These are phyloP conservation scores for Cucumis hystrix DNA, from an alignment of 306 rosid species.

Conservation along the genomic window DNA sequence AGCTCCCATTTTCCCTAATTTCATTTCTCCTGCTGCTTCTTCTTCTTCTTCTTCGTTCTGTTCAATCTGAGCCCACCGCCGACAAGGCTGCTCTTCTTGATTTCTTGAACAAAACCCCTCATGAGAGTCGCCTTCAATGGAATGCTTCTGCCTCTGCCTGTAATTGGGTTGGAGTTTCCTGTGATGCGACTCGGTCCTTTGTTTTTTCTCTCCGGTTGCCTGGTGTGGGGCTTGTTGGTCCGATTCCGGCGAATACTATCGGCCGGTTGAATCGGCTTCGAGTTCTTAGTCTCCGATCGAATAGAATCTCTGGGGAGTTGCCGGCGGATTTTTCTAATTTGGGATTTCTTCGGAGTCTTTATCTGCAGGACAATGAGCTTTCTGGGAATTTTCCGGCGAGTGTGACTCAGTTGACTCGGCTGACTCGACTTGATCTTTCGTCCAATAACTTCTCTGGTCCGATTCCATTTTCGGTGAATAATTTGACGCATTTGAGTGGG, in stretches of 20 bases:
- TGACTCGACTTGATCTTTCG: slow-evolving; percentile 66
- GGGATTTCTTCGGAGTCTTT: slow-evolving; percentile 46
- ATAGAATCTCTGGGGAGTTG: slow-evolving; percentile 49
- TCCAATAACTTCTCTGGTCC: slow-evolving; percentile 58
- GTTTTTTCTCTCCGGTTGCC: slow-evolving; percentile 61
- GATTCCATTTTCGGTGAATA: slow-evolving; percentile 66
- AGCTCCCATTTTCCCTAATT: slow-evolving; percentile 4
- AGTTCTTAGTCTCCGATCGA: slow-evolving; percentile 75
- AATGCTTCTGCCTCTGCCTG: slow-evolving; percentile 65
- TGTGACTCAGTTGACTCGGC: slow-evolving; percentile 37
- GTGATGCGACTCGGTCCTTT: slow-evolving; percentile 33
- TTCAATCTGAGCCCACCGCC: slow-evolving; percentile 54
- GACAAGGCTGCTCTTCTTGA: slow-evolving; percentile 88
- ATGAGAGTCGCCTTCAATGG: slow-evolving; percentile 67
- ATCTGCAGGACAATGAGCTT: slow-evolving; percentile 45
- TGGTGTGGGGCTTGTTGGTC: slow-evolving; percentile 69
- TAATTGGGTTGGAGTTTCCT: slow-evolving; percentile 68
- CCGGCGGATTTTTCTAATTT: slow-evolving; percentile 76
- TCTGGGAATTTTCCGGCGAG: slow-evolving; percentile 49
- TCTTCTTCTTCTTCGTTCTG: slow-evolving; percentile 16
- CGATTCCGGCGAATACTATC: slow-evolving; percentile 49
- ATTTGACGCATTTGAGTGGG: slow-evolving; percentile 51
- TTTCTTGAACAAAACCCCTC: slow-evolving; percentile 44
- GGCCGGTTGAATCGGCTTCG: slow-evolving; percentile 51
- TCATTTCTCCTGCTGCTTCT: slow-evolving; percentile 2